A percentile compares a stretch with the other conserved stretches of the same genome.
phyloP scores from a whole-genome alignment of 441 rosid species.

The Arabidopsis hybrid region DNA sequence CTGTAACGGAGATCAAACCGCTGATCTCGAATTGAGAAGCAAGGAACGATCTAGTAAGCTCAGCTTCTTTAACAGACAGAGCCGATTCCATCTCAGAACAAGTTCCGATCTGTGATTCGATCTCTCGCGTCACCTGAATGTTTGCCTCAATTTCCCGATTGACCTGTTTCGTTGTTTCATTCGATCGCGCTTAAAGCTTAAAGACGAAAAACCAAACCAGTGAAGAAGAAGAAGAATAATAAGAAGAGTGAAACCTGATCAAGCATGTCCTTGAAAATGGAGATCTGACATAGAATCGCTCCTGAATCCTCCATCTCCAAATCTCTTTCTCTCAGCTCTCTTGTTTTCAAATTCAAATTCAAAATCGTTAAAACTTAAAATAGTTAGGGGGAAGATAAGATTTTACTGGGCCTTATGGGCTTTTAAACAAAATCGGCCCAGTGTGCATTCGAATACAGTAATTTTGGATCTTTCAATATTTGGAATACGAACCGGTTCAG shows the following conservation, averaged over 20 bases:
- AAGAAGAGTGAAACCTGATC: constrained; percentile 60
- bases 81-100: constrained; percentile 61
- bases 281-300: constrained; percentile 75
- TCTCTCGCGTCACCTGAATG: constrained; percentile 66
- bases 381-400: not conserved
- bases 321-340: constrained; percentile 1
- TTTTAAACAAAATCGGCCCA: not conserved
- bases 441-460: constrained; percentile 17
- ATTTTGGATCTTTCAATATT: too few relatives aligned
- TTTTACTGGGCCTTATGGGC: constrained; percentile 11
- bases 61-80: constrained; percentile 57
- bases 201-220: constrained; percentile 5
- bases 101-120: constrained; percentile 72
- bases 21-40: constrained; percentile 68
- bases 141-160: constrained; percentile 78
- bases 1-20: constrained; percentile 62
- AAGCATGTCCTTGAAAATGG: constrained; percentile 74
- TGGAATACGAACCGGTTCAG: not conserved
- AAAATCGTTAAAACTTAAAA: not conserved
- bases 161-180: constrained; percentile 50
- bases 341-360: constrained; percentile 6
- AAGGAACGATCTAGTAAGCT: constrained; percentile 62
- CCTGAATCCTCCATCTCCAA: constrained; percentile 72
- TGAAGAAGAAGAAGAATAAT: not conserved
- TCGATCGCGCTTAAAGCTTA: not conserved